Base-by-base conservation (phyloP, 768 basidiomycete genomes). In the Serendipita sp. region DNA sequence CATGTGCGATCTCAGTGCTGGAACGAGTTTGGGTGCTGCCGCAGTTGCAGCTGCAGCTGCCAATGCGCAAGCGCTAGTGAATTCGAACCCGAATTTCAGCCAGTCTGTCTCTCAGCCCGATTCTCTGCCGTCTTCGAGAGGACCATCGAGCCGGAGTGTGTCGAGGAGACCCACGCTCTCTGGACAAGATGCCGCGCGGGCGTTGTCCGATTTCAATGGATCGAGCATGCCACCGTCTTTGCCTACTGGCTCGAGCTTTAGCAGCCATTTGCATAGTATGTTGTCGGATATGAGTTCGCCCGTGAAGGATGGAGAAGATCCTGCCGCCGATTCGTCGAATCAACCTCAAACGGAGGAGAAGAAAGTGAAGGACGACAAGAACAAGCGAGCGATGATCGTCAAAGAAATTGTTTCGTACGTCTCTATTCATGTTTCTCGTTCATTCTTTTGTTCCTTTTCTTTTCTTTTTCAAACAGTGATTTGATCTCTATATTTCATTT, bases 321-420 rank as follows among this genome's bases (percentile, higher is more conserved):
- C 55, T 10, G 10, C 55, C 36, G 34, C 55, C 4, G 55, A 37
- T 36, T 50, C 48, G 48, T 18, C 29, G n/a, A 23, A 31, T n/a
- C 55, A 60, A 60, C 13, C 52, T 16, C 52, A 15, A 16, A 31
- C 29, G 11, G 88, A 91, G 66, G 90, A 91, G 69, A 83, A 88
- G 66, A 92, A 90, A 74, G 88, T 83, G 75, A 97, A 95, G 76
- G 87, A 95, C 69, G 93, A 99, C 73, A 86, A 86, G 71, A 76
- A 78, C 10, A 94, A 90, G 74, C 82, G 96, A 45, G 82, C 83
- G 16, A 85, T 84, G 74, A 81, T 98, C 36, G 79, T 97, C 66
- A 82, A 84, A 58, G 96, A 99, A 77, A 96, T 99, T 67, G 81
- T 97, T 58, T 80, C 86, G 92, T 93, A 74, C 67, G 89, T 81